Percentiles rank a stretch among this genome's conserved stretches.
These are phyloP conservation scores for Musa troglodytarum DNA, from an alignment of 176 grass and related monocot genomes.

Conservation along the genomic window DNA sequence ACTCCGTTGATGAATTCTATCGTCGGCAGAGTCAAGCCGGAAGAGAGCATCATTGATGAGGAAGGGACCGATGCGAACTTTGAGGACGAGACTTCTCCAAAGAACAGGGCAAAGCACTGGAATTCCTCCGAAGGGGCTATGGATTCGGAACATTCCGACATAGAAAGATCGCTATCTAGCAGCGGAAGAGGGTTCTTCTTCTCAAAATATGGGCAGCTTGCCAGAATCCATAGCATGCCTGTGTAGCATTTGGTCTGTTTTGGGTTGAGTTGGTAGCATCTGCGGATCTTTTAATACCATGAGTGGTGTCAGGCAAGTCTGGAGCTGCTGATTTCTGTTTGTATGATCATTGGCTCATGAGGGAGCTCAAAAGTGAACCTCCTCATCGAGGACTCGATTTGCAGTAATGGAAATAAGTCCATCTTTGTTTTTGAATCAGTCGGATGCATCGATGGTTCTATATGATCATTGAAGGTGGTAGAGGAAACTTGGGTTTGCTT, in stretches of 20 bases:
- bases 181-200: slow-evolving; percentile 43
- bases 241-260: slow-evolving; percentile 19
- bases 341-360: background rate
- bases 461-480: background rate
- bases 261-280: background rate
- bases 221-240: slow-evolving; percentile 57
- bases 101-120: background rate
- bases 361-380: background rate
- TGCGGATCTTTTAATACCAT: background rate
- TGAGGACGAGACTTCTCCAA: slow-evolving; percentile 31
- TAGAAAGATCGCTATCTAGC: slow-evolving; percentile 20
- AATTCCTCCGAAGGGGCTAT: slow-evolving; percentile 21
- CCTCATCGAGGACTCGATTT: background rate
- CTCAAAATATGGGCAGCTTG: slow-evolving; percentile 28
- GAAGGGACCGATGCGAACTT: slow-evolving; percentile 27
- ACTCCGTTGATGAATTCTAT: slow-evolving; percentile 10
- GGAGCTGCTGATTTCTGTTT: background rate
- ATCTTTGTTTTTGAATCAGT: background rate
- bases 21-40: slow-evolving; percentile 1
- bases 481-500: background rate
- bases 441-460: background rate
- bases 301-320: background rate
- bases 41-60: slow-evolving; percentile 4
- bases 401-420: background rate
- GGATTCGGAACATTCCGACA: background rate